Percentiles rank a stretch among this genome's conserved stretches.
Conservation (phyloP, 2,329 filamentous ascomycete genomes). For the Aspergillus texensis region DNA sequence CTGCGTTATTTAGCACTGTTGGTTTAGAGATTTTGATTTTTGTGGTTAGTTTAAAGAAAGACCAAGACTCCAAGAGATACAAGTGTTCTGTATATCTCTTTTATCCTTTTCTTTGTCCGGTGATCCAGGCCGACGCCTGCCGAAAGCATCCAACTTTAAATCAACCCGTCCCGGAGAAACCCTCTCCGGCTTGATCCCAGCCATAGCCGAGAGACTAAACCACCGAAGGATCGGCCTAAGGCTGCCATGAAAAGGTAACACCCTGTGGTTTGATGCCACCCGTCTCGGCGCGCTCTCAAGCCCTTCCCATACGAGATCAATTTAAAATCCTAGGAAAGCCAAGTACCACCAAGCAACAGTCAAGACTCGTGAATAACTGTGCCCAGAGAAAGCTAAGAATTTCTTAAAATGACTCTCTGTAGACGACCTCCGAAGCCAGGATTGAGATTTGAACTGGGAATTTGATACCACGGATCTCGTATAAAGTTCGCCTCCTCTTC, state of each 20-base stretch:
- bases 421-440: neutral
- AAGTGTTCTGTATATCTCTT: neutral
- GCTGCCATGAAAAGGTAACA: constrained; percentile 4
- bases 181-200: neutral
- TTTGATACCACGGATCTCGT: neutral
- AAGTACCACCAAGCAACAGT: constrained; percentile 7
- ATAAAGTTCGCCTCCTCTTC: neutral
- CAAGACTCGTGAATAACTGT: constrained; percentile 6
- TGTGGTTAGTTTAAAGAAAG: neutral
- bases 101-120: neutral
- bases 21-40: neutral
- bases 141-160: constrained; percentile 4
- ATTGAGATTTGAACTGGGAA: neutral
- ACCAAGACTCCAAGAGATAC: neutral
- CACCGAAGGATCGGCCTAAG: constrained; percentile 10
- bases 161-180: constrained; percentile 4
- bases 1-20: neutral
- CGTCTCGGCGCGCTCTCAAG: neutral
- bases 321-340: neutral
- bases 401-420: constrained; percentile 7
- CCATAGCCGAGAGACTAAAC: neutral
- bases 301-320: constrained; percentile 1
- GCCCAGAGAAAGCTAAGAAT: constrained; percentile 10
- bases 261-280: neutral
- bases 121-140: neutral